Conservation (phyloP, 192 early-diverging fungal genomes). For the Podila clonocystis region DNA sequence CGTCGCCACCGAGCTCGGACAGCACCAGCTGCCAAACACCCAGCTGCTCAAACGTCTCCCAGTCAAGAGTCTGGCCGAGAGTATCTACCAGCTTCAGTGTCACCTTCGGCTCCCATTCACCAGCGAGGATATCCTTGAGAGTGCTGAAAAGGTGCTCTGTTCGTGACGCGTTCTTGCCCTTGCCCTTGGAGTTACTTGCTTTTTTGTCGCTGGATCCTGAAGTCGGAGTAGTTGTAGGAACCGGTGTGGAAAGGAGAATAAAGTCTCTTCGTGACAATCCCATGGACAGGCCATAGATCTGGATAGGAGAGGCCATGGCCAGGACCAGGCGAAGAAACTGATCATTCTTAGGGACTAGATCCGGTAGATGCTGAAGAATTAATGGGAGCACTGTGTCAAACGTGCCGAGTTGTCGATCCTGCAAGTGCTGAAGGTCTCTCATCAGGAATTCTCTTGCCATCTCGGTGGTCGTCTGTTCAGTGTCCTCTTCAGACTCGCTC, state of each 20-base stretch:
- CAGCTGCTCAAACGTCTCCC: slow-evolving; percentile 65
- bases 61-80: slow-evolving; percentile 46
- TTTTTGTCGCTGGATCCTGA: slow-evolving; percentile 1
- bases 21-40: slow-evolving; percentile 65
- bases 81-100: slow-evolving; percentile 1
- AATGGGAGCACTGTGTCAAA: slow-evolving; percentile 55
- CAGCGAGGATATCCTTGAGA: not conserved
- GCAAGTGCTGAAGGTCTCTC: slow-evolving; percentile 53
- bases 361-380: slow-evolving; percentile 53
- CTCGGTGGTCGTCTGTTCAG: slow-evolving; percentile 20
- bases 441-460: slow-evolving; percentile 50
- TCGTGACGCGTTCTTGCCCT: slow-evolving; percentile 6
- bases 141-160: not conserved
- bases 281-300: slow-evolving; percentile 55
- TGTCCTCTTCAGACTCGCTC: slow-evolving; percentile 21
- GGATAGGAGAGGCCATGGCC: slow-evolving; percentile 58
- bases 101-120: slow-evolving; percentile 18
- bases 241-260: slow-evolving; percentile 14
- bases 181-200: not conserved
- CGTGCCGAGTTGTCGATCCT: slow-evolving; percentile 51
- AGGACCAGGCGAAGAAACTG: slow-evolving; percentile 49
- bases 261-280: slow-evolving; percentile 20
- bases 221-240: not conserved
- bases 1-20: slow-evolving; percentile 53
- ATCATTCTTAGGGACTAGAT: slow-evolving; percentile 36